Evolutionary conservation across 2,329 filamentous ascomycete species (phyloP).

Genomic region (Xylaria sp.): DNA sequence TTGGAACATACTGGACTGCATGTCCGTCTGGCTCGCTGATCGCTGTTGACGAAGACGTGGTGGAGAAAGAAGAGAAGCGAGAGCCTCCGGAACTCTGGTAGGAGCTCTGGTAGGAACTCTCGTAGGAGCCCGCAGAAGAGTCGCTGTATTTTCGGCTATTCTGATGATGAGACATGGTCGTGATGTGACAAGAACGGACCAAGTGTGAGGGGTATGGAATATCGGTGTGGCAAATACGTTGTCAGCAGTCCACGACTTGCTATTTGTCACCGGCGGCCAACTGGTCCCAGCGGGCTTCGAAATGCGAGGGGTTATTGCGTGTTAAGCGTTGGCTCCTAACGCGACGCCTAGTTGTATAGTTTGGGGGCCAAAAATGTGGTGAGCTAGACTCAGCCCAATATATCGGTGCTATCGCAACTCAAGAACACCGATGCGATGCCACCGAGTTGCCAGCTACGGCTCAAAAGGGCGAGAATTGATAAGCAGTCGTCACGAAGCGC

Average conservation of each 20-base stretch:
- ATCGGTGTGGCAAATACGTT: slow-evolving; percentile 5
- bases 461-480: background rate
- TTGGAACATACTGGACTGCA: background rate
- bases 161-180: slow-evolving; percentile 13
- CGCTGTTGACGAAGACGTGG: background rate
- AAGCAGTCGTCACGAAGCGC: slow-evolving; percentile 8
- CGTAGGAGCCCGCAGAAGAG: slow-evolving; percentile 21
- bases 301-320: slow-evolving; percentile 8
- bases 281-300: slow-evolving; percentile 9
- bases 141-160: background rate
- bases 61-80: background rate
- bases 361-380: slow-evolving; percentile 32
- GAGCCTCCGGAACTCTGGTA: background rate
- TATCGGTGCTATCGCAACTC: slow-evolving; percentile 3
- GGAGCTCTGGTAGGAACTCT: slow-evolving; percentile 1
- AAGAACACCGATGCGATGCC: slow-evolving; percentile 13
- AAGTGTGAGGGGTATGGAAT: background rate
- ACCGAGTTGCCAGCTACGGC: background rate
- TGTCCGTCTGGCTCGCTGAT: background rate
- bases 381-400: slow-evolving; percentile 3
- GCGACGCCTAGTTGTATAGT: slow-evolving; percentile 14
- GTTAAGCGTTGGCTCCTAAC: slow-evolving; percentile 12
- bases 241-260: slow-evolving; percentile 7
- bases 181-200: background rate
- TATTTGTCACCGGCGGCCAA: slow-evolving; percentile 9